Evolutionary conservation across 164 flowering plant genomes (phyloP).

Genomic region (Aristolochia fimbriata): DNA sequence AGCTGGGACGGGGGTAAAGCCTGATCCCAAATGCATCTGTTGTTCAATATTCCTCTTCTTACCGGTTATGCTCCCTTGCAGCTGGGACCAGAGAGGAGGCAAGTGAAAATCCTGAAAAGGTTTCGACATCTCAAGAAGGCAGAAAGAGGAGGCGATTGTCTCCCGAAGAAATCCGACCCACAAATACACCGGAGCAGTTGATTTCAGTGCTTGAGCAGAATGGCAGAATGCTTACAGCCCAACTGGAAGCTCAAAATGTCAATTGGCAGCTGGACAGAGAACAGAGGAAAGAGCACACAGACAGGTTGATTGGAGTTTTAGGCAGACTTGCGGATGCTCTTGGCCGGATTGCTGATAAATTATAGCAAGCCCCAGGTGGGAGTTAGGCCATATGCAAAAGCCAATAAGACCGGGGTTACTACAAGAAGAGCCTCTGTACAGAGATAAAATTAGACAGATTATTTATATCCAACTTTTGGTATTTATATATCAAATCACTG

Average conservation of each 20-base stretch:
- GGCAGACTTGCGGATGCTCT: constrained; percentile 77
- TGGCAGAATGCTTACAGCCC: constrained; percentile 44
- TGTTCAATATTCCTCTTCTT: neutral
- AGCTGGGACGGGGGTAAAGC: too few relatives aligned
- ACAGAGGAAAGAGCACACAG: constrained; percentile 51
- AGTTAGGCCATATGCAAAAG: too few relatives aligned
- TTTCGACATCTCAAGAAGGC: constrained; percentile 43
- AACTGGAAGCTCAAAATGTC: constrained; percentile 63
- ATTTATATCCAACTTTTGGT: too few relatives aligned
- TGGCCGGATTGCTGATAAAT: constrained; percentile 69
- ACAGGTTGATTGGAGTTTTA: constrained; percentile 53
- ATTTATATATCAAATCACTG: too few relatives aligned
- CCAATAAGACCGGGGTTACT: neutral
- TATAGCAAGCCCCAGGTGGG: constrained; percentile 19
- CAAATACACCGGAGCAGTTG: constrained; percentile 35
- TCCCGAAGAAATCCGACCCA: constrained; percentile 25
- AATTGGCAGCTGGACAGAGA: constrained; percentile 52
- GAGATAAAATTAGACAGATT: neutral
- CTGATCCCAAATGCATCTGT: too few relatives aligned
- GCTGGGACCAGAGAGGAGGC: constrained; percentile 35
- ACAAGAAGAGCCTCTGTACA: constrained; percentile 1
- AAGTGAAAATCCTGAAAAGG: constrained; percentile 31
- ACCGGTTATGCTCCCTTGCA: constrained; percentile 11
- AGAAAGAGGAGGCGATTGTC: constrained; percentile 43
- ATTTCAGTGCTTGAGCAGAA: constrained; percentile 54